These are phyloP conservation scores for Acanthamoeba lenticulata DNA, from an alignment of 208 protist genomes.

Conservation along the genomic window DNA sequence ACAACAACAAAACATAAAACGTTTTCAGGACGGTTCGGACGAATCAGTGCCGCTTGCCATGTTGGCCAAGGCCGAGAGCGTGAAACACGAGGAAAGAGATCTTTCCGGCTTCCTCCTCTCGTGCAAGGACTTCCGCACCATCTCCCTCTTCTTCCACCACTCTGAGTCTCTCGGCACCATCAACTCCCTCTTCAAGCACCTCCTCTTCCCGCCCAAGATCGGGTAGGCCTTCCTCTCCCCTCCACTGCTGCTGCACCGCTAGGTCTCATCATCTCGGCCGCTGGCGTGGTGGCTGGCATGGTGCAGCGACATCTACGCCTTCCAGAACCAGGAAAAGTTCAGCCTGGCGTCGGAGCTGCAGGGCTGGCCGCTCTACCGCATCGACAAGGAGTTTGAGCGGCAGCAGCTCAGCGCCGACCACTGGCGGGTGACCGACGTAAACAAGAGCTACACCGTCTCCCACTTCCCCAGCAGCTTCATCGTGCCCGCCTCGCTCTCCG, in stretches of 20 bases:
- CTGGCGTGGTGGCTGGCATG: not conserved
- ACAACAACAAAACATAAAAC: not conserved
- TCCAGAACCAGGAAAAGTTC: not conserved
- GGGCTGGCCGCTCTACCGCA: not conserved
- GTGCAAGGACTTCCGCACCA: conserved; percentile 24
- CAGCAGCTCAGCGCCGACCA: not conserved
- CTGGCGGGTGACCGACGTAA: not conserved
- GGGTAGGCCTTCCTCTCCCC: not conserved
- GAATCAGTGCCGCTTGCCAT: not conserved
- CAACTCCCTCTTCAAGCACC: conserved; percentile 1
- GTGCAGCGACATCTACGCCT: not conserved
- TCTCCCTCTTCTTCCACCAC: conserved; percentile 27
- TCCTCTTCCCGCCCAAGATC: not conserved
- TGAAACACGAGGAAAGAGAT: conserved; percentile 16
- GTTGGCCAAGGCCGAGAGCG: not conserved
- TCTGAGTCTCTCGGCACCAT: not conserved
- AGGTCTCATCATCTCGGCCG: not conserved
- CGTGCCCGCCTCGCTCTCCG: not conserved
- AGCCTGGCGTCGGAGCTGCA: not conserved
- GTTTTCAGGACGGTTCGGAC: not conserved
- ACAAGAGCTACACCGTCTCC: not conserved
- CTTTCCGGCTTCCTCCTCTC: not conserved
- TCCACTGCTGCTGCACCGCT: not conserved
- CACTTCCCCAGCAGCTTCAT: not conserved
- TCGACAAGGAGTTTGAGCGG: not conserved